These are phyloP conservation scores for Buxus sempervirens DNA, from an alignment of 164 flowering plant genomes.

Conservation along the genomic window DNA sequence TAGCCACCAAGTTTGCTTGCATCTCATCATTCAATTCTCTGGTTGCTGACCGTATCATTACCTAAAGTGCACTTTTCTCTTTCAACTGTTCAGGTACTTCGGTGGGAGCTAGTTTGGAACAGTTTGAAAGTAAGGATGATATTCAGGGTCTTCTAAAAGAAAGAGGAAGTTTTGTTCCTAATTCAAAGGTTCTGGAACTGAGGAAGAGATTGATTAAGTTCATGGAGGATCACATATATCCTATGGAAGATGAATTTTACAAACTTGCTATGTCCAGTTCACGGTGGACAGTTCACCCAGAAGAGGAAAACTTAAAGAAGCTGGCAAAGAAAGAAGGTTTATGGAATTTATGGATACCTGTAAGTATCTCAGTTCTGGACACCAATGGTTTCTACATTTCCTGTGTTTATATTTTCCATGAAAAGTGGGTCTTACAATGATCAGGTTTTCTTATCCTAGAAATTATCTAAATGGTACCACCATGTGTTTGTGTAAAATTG, in stretches of 20 bases:
- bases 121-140: slow-evolving; percentile 21
- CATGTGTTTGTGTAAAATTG: neutral
- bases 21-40: neutral
- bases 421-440: neutral
- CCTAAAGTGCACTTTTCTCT: slow-evolving; percentile 2
- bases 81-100: slow-evolving; percentile 20
- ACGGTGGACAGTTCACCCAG: slow-evolving; percentile 95
- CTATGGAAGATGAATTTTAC: slow-evolving; percentile 74
- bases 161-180: slow-evolving; percentile 66
- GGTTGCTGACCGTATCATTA: neutral
- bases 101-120: slow-evolving; percentile 20
- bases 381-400: neutral
- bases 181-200: slow-evolving; percentile 46
- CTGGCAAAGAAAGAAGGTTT: slow-evolving; percentile 86
- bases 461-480: neutral
- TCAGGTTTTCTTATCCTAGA: neutral
- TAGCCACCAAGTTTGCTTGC: neutral
- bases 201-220: slow-evolving; percentile 69
- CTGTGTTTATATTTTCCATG: neutral
- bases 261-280: slow-evolving; percentile 63
- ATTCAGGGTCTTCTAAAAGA: slow-evolving; percentile 21
- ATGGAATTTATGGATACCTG: slow-evolving; percentile 94
- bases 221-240: slow-evolving; percentile 83
- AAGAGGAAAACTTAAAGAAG: slow-evolving; percentile 85
- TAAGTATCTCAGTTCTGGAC: slow-evolving; percentile 31